Base-by-base conservation (phyloP, 164 flowering plant genomes). In the Vitis riparia region DNA sequence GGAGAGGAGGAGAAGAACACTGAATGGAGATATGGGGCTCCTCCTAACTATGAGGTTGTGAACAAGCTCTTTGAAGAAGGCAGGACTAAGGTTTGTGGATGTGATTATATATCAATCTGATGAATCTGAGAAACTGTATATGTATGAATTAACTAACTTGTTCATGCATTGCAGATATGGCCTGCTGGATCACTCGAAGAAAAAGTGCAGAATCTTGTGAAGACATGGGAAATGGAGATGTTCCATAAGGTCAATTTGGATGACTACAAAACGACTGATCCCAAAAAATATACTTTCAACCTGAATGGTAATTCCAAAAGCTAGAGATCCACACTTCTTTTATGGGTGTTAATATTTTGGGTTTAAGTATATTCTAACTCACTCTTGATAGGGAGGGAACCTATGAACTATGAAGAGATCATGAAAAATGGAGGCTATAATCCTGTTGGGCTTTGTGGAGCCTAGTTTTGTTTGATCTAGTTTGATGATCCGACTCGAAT, bases 361-460 rank as follows among this genome's bases (percentile, higher is more conserved):
- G 3, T 19, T 19, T 19, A 19, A 19, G 23, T 1, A 19, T 19
- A 19, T 19, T 19, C 23, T 19, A 19, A 19, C 23, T 19, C 23
- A 19, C 23, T 16, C 3, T 11, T 19, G n/a, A 61, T 89, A 8
- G 91, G 79, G 19, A 86, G 86, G 68, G 94, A 88, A 62, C 23
- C 23, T 9, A 0, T 19, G 23, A 19, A 79, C 81, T 78, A 12
- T 66, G 81, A 79, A 63, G 89, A 82, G 2, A 0, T 83, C 85
- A 49, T 37, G 13, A 76, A 65, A 68, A 11, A 85, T 12, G 94
- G 94, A 30, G 85, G 88, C 77, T 90, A 90, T 83, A 88, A 88
- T 49, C 89, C 91, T n/a, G n/a, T n/a, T n/a, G n/a, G n/a, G n/a
- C n/a, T n/a, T n/a, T n/a, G n/a, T n/a, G n/a, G n/a, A n/a, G n/a